phyloP scores from a whole-genome alignment of 768 basidiomycete genomes.

The Calocera viscosa region DNA sequence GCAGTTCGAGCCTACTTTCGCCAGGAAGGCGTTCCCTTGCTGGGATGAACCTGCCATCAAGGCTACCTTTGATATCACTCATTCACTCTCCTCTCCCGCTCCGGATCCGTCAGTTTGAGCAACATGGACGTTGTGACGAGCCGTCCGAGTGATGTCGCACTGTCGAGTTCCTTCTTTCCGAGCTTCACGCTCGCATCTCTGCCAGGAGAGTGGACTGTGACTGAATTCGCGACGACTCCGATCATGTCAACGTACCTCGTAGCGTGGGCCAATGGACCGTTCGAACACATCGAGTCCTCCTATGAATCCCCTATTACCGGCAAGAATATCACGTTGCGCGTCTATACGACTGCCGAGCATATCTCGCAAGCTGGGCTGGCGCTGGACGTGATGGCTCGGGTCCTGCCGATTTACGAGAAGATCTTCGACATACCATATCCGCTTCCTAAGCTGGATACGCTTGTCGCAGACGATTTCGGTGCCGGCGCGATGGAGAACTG shows the following conservation, averaged over 20 bases:
- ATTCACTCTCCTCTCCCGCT: slow-evolving; percentile 52
- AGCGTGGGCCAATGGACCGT: slow-evolving; percentile 72
- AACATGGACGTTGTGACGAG: slow-evolving; percentile 55
- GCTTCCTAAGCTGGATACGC: slow-evolving; percentile 85
- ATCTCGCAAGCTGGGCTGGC: slow-evolving; percentile 76
- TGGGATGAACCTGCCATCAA: slow-evolving; percentile 93
- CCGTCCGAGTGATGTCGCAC: background rate
- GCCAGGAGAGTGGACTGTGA: slow-evolving; percentile 30
- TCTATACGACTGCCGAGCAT: slow-evolving; percentile 72
- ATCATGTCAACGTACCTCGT: slow-evolving; percentile 82
- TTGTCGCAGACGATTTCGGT: slow-evolving; percentile 82
- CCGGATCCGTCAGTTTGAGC: slow-evolving; percentile 61
- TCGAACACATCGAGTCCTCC: slow-evolving; percentile 57
- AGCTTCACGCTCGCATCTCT: slow-evolving; percentile 12
- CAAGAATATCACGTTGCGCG: slow-evolving; percentile 65
- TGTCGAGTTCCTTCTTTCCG: background rate
- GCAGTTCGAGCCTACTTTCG: slow-evolving; percentile 88
- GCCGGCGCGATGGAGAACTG: slow-evolving; percentile 91
- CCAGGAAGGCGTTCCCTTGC: slow-evolving; percentile 70
- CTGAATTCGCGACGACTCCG: slow-evolving; percentile 68
- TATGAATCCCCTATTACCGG: slow-evolving; percentile 71
- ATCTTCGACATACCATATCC: slow-evolving; percentile 74
- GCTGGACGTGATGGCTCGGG: slow-evolving; percentile 70
- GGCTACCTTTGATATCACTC: slow-evolving; percentile 48
- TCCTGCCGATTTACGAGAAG: slow-evolving; percentile 77